Conservation (phyloP, 768 basidiomycete species). For the Cantharellus cinnabarinus region DNA sequence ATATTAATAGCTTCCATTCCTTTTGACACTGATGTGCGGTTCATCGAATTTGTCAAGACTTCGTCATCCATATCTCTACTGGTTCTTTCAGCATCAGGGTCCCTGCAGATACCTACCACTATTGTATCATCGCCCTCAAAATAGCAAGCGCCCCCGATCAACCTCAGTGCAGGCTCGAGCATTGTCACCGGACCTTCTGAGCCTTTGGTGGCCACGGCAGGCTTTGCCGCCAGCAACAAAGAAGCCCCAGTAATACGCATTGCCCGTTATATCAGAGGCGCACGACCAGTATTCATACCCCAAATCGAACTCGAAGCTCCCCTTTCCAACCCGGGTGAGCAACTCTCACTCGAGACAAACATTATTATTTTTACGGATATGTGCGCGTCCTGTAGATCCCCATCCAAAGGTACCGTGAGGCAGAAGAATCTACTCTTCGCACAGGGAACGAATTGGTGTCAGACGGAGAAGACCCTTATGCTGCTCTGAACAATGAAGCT, state of each 20-base stretch:
- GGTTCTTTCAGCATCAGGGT: slow-evolving; percentile 38
- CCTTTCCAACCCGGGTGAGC: slow-evolving; percentile 11
- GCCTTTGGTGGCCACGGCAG: background rate
- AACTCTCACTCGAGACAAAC: background rate
- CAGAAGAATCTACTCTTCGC: slow-evolving; percentile 35
- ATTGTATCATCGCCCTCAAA: slow-evolving; percentile 1
- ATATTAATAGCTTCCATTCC: slow-evolving; percentile 39
- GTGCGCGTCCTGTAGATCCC: slow-evolving; percentile 9
- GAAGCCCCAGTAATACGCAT: slow-evolving; percentile 26
- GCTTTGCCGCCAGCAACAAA: background rate
- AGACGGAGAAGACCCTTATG: slow-evolving; percentile 18
- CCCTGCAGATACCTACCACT: slow-evolving; percentile 22
- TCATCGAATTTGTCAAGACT: slow-evolving; percentile 7
- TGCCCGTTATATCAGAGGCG: slow-evolving; percentile 33
- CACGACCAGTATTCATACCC: slow-evolving; percentile 38
- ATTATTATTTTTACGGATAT: background rate
- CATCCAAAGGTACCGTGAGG: slow-evolving; percentile 47
- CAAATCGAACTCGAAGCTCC: slow-evolving; percentile 16
- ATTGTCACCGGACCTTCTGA: slow-evolving; percentile 18
- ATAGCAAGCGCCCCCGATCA: slow-evolving; percentile 26
- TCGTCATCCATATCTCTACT: slow-evolving; percentile 22
- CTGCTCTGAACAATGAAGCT: slow-evolving; percentile 30
- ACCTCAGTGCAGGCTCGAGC: slow-evolving; percentile 32
- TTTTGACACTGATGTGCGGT: slow-evolving; percentile 40
- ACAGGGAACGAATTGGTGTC: slow-evolving; percentile 40